Conservation (phyloP, 306 rosid species). For the Luffa aegyptiaca region DNA sequence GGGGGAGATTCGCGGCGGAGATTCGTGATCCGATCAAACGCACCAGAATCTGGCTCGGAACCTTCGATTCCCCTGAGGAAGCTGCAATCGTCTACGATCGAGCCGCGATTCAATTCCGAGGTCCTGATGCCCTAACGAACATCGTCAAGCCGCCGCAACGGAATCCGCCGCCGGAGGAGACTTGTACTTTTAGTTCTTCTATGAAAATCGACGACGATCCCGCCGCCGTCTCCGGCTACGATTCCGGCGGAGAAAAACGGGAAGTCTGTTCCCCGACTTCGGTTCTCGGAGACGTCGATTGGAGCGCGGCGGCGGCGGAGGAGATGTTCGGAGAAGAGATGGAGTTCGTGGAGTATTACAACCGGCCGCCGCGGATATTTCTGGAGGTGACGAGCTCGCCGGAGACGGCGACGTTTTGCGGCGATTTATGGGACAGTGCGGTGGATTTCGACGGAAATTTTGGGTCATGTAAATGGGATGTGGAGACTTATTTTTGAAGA, state of each 20-base stretch:
- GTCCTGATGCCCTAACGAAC: neutral
- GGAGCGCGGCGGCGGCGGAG: neutral
- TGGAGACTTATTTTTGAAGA: neutral
- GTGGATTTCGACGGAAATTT: constrained; percentile 1
- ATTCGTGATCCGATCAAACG: neutral
- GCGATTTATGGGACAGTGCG: neutral
- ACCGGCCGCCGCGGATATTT: neutral
- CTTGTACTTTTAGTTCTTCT: neutral
- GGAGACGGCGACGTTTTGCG: neutral
- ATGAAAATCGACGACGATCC: neutral
- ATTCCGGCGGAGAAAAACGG: neutral
- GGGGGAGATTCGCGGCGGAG: constrained; percentile 8
- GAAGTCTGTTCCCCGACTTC: neutral
- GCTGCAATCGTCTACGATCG: neutral
- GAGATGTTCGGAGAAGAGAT: neutral
- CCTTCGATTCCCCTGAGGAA: neutral
- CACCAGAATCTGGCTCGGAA: neutral
- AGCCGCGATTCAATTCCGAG: neutral
- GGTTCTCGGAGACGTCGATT: neutral
- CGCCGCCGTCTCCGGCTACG: neutral
- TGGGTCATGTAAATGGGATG: constrained; percentile 1
- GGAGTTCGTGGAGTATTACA: neutral
- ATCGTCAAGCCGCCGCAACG: neutral
- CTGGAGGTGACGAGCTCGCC: neutral
- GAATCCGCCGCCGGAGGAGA: neutral